Base-by-base conservation (phyloP, 2,329 filamentous ascomycete species). In the Torrubiellomyces zombiae region DNA sequence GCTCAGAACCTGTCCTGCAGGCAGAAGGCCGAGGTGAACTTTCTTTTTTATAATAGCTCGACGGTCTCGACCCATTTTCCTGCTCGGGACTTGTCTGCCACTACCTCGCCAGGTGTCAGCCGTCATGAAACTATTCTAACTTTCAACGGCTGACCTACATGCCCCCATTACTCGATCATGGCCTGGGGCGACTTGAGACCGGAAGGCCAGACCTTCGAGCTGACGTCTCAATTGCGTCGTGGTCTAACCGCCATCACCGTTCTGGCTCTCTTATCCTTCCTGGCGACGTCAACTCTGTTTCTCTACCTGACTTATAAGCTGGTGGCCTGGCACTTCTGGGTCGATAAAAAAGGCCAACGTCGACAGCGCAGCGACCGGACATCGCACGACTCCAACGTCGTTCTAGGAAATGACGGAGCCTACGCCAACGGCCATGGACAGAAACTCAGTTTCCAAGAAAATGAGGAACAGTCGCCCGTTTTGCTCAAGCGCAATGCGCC, bases 401-500 rank as follows among this genome's bases (percentile, higher is more conserved):
- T 45, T 2, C 39, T 51, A 0, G 46, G 43, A 1, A 51, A 51
- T 20, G 50, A 55, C 20, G 41, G 47, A 13, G 41, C 49, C 18
- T 50, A 50, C 21, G 30, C 27, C 5, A 30, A 37, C 12, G 9
- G 23, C 14, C 11, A 15, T 8, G 7, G 7, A 20, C 15, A 14
- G 6, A n/a, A 30, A n/a, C 15, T 19, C 14, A 6, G n/a, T 14
- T 14, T 18, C 24, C 16, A 15, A n/a, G 4, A 33, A 24, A 10
- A 25, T 16, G 10, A 19, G 21, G 17, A 18, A 18, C 19, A 24
- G 24, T 28, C 10, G 7, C 27, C 21, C 9, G 21, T 20, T 11
- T 17, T 14, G 7, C 29, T 45, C 14, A 44, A 41, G 19, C 46
- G 51, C 12, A 49, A 55, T 5, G 60, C 59, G 5, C 60, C 60